Evolutionary conservation across 2,329 filamentous ascomycete genomes (phyloP), one percentile per base, ranked within the genome.

Genomic region (Pleomassaria siparia): DNA sequence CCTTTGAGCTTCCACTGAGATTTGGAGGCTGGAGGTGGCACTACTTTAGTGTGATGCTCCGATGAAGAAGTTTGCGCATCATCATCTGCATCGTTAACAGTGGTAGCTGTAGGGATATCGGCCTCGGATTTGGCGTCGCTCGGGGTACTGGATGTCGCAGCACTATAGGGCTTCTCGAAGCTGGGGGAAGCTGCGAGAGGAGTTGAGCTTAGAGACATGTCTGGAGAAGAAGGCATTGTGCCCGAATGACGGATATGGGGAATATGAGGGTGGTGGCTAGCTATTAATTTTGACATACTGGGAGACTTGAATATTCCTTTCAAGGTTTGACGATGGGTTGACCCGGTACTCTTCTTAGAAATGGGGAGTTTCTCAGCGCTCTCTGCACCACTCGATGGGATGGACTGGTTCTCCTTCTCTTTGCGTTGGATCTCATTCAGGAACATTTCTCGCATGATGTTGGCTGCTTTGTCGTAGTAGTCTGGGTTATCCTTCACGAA

Each of bases 401-500:
- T 76, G 28, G 53, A 51, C 21, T 61, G 56, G 6, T 54, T 56
- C 74, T 62, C 58, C 44, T 67, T 69, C 24, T 74, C 72, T 58
- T 79, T 81, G 29, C 83, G 81, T 43, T 83, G 72, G 62, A 85
- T 89, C 70, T 96, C 92, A 54, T 84, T 84, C 54, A 95, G 78
- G 58, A 99, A 97, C 66, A 95, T 89, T 6, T 94, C 86, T 64
- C 86, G 89, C 43, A 99, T 76, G 40, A 97, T 96, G 50, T 79
- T 85, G 18, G 94, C 85, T 59, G 87, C 94, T 63, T 90, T 89
- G 63, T 97, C 89, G 69, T 99, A 99, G 71, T 99, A 99, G 51
- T 95, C 91, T 53, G 96, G 92, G 62, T 99, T 99, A 70, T 99
- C 95, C 70, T 99, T 99, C 70, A 99, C 94, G 63, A 99, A 99